Percentiles rank a stretch among this genome's conserved stretches.
These are phyloP conservation scores for Ceriops decandra DNA, from an alignment of 345 rosid genomes.

Conservation along the genomic window DNA sequence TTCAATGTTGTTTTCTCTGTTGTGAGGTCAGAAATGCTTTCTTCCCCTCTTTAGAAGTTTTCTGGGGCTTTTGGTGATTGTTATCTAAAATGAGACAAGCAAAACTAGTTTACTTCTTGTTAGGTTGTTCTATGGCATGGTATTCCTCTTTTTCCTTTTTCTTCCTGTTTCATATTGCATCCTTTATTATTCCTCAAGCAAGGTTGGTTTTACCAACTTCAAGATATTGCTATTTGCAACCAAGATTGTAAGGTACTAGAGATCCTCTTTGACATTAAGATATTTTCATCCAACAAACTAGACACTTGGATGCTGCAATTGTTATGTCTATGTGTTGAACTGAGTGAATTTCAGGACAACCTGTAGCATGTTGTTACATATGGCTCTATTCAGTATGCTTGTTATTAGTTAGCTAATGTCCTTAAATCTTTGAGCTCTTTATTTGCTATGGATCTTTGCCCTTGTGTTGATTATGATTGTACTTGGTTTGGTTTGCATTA, in stretches of 20 bases:
- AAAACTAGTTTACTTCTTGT: neutral
- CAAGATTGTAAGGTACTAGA: neutral
- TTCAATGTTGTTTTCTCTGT: conserved; percentile 67
- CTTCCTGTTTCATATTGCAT: neutral
- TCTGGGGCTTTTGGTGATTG: neutral
- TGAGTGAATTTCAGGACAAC: neutral
- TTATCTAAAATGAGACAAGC: neutral
- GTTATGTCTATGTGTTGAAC: neutral
- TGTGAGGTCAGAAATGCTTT: conserved; percentile 54
- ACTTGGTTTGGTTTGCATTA: neutral
- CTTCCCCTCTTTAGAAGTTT: neutral
- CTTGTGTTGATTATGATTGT: neutral
- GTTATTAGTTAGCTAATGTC: neutral
- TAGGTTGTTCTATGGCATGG: neutral
- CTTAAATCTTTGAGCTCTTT: neutral
- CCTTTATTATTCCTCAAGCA: neutral
- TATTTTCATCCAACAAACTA: too few relatives aligned
- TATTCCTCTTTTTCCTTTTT: neutral
- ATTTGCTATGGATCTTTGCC: neutral
- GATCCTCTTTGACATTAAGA: neutral
- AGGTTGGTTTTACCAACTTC: neutral
- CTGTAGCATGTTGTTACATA: neutral
- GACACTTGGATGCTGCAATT: neutral
- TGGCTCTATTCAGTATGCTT: neutral
- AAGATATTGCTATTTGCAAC: neutral